Percentiles rank a stretch among this genome's conserved stretches.
Evolutionary conservation across 106 monocot genomes (phyloP).

Genomic region (Acanthochlamys bracteata): DNA sequence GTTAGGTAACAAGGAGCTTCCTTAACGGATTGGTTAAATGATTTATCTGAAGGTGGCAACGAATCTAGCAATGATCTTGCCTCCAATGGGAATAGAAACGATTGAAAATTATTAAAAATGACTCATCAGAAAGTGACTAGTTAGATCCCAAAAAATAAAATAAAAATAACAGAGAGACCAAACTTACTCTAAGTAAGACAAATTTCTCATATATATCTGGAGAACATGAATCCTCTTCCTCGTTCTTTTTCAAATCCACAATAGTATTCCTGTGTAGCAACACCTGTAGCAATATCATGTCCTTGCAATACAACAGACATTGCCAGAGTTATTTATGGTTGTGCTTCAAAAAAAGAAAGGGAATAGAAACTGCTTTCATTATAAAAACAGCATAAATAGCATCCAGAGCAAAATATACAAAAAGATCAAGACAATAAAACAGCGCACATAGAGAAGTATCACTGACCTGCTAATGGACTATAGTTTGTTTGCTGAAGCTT

Average conservation of each 20-base stretch:
- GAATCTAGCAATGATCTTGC: slow-evolving; percentile 65
- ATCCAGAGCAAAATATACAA: too few relatives aligned
- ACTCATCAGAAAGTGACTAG: too few relatives aligned
- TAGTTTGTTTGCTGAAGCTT: too few relatives aligned
- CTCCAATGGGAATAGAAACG: too few relatives aligned
- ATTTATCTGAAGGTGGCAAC: slow-evolving; percentile 86
- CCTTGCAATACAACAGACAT: slow-evolving; percentile 68
- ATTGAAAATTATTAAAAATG: neutral
- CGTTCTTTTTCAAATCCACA: slow-evolving; percentile 34
- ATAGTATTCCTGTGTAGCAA: slow-evolving; percentile 66
- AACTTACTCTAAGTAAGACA: slow-evolving; percentile 75
- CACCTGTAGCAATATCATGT: slow-evolving; percentile 80
- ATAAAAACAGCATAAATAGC: too few relatives aligned
- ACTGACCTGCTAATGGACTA: too few relatives aligned
- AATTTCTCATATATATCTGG: slow-evolving; percentile 68
- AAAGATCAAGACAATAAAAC: too few relatives aligned
- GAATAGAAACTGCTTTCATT: too few relatives aligned
- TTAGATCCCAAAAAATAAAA: neutral
- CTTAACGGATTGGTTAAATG: slow-evolving; percentile 69
- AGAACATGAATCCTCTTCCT: slow-evolving; percentile 16
- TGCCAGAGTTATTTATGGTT: too few relatives aligned
- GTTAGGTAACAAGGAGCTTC: slow-evolving; percentile 72
- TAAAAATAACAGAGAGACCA: too few relatives aligned
- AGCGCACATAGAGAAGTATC: too few relatives aligned
- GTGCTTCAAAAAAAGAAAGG: neutral